A percentile compares a stretch with the other conserved stretches of the same genome.
phyloP scores from a whole-genome alignment of 306 rosid genomes.

The Oxytropis ochrocephala region DNA sequence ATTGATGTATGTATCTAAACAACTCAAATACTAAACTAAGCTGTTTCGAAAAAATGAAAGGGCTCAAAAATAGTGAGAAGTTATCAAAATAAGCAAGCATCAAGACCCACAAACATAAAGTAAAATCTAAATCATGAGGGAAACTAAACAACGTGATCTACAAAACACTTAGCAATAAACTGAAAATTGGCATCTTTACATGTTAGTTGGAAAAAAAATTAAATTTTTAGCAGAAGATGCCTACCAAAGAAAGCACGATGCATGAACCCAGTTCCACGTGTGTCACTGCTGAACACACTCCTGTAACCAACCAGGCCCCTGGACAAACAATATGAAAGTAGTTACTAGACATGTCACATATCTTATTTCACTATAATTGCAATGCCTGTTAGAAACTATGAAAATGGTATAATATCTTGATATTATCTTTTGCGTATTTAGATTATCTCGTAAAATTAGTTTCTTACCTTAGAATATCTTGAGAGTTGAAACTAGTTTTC shows the following conservation, averaged over 20 bases:
- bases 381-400: background rate
- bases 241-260: slow-evolving; percentile 93
- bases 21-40: background rate
- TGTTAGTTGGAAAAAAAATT: background rate
- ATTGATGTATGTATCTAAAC: background rate
- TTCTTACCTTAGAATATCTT: background rate
- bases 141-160: slow-evolving; percentile 9
- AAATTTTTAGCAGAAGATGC: slow-evolving; percentile 15
- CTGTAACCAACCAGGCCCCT: slow-evolving; percentile 99
- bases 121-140: slow-evolving; percentile 1
- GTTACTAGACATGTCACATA: slow-evolving; percentile 12
- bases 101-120: background rate
- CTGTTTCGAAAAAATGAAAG: background rate
- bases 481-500: background rate
- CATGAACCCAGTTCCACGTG: slow-evolving; percentile 99
- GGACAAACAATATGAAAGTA: slow-evolving; percentile 27
- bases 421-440: background rate
- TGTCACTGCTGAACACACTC: slow-evolving; percentile 95
- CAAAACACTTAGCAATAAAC: slow-evolving; percentile 1
- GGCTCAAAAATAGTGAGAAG: background rate
- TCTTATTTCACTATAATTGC: slow-evolving; percentile 9
- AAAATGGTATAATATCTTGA: background rate
- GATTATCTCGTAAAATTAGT: background rate
- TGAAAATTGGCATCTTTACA: background rate
- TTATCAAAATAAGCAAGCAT: background rate